These are phyloP conservation scores for Coemansia sp. DNA, from an alignment of 192 early-diverging fungal species.

Conservation along the genomic window DNA sequence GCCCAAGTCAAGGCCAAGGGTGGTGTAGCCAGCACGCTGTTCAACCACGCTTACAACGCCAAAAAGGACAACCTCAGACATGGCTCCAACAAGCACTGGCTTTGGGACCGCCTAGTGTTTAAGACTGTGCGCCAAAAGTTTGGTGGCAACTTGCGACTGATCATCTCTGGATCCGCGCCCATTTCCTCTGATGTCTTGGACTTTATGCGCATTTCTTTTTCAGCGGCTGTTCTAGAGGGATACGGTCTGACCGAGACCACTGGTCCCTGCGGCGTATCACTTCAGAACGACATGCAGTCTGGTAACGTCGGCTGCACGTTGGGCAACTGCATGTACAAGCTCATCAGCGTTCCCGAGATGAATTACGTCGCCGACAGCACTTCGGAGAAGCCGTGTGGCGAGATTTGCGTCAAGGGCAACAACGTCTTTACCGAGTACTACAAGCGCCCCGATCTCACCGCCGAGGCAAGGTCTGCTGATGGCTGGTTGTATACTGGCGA, in stretches of 20 bases:
- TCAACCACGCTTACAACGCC: constrained; percentile 70
- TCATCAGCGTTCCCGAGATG: constrained; percentile 78
- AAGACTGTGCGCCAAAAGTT: constrained; percentile 79
- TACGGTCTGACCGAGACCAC: constrained; percentile 84
- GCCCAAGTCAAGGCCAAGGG: constrained; percentile 83
- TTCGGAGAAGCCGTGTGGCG: constrained; percentile 64
- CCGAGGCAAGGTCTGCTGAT: constrained; percentile 70
- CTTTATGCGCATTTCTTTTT: constrained; percentile 78
- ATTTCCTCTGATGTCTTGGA: constrained; percentile 84
- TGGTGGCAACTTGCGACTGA: constrained; percentile 82
- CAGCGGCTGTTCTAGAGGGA: constrained; percentile 74
- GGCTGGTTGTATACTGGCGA: constrained; percentile 88
- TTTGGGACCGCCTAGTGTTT: constrained; percentile 82
- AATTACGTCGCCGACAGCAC: constrained; percentile 63
- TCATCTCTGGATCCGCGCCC: constrained; percentile 87
- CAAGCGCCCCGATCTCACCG: constrained; percentile 77
- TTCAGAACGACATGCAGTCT: too few species aligned
- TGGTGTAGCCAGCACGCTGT: constrained; percentile 70
- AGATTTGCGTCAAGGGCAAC: constrained; percentile 79
- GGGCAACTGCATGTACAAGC: constrained; percentile 71
- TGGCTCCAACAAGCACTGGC: constrained; percentile 42
- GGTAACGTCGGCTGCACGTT: constrained; percentile 71
- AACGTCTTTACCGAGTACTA: constrained; percentile 76
- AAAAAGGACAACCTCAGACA: constrained; percentile 68
- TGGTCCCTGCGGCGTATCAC: constrained; percentile 59